Evolutionary conservation across 2,329 filamentous ascomycete genomes (phyloP).

Genomic region (Beauveria asiatica): DNA sequence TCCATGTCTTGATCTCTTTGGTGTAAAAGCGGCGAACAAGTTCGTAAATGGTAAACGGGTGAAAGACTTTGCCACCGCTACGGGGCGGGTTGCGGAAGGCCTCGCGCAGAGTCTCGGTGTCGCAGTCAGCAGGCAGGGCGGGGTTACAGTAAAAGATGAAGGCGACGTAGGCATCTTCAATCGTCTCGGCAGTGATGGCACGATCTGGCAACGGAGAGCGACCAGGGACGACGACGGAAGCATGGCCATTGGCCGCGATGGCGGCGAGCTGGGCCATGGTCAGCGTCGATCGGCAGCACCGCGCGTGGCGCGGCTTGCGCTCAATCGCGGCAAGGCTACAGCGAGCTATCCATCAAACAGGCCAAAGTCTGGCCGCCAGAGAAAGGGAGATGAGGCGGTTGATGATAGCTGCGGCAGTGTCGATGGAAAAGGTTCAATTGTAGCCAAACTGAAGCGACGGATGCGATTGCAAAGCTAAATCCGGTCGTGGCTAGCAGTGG

Average conservation of each 20-base stretch:
- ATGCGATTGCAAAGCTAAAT: not conserved
- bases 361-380: not conserved
- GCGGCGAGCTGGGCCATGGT: not conserved
- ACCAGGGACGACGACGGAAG: not conserved
- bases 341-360: not conserved
- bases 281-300: not conserved
- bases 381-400: not conserved
- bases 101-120: slow-evolving; percentile 63
- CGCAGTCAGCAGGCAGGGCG: slow-evolving; percentile 54
- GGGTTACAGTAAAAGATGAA: slow-evolving; percentile 94
- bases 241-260: not conserved
- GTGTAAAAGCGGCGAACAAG: slow-evolving; percentile 69
- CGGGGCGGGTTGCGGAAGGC: slow-evolving; percentile 73
- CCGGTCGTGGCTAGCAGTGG: not conserved
- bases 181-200: slow-evolving; percentile 57
- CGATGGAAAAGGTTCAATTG: not conserved
- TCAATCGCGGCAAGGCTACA: not conserved
- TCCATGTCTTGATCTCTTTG: slow-evolving; percentile 89
- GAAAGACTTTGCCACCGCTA: slow-evolving; percentile 81
- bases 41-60: slow-evolving; percentile 66
- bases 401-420: too few species aligned
- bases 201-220: slow-evolving; percentile 50
- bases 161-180: slow-evolving; percentile 73
- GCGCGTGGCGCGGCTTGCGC: slow-evolving; percentile 2
- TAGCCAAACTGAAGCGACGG: not conserved